These are phyloP conservation scores for Euptelea pleiosperma DNA, from an alignment of 164 flowering plant species.

Conservation along the genomic window DNA sequence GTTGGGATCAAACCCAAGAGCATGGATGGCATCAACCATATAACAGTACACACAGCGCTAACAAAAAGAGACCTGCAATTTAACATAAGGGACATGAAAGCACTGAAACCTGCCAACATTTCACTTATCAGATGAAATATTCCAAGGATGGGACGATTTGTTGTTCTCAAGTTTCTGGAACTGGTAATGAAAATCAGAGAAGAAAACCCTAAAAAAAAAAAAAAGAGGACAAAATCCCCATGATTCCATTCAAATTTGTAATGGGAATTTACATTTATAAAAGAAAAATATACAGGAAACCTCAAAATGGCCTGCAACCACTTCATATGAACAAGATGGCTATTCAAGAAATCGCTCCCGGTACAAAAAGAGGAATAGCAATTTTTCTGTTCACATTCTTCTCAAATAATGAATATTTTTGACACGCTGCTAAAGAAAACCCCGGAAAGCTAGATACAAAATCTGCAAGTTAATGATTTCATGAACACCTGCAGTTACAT, in stretches of 20 bases:
- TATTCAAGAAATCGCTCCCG: background rate
- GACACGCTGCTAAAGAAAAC: background rate
- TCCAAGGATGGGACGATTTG: background rate
- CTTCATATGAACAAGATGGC: too few species aligned
- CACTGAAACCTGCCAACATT: too few species aligned
- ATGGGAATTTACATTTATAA: background rate
- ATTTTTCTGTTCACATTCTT: background rate
- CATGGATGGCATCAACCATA: background rate
- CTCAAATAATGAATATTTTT: slow-evolving; percentile 6
- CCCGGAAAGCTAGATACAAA: slow-evolving; percentile 6
- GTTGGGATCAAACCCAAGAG: background rate
- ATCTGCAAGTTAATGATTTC: slow-evolving; percentile 2
- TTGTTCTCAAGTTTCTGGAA: background rate
- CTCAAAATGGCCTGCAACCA: background rate
- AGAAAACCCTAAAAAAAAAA: background rate
- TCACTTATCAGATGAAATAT: too few species aligned
- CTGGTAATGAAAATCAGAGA: background rate
- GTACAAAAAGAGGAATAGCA: background rate
- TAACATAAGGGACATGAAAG: background rate
- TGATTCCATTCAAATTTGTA: background rate
- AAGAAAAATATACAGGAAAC: background rate
- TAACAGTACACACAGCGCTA: background rate
- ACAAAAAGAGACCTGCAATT: background rate
- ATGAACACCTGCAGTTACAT: slow-evolving; percentile 8
- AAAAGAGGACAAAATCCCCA: background rate